Conservation (phyloP, 148 eudicot species). For the Rhododendron ovatum region DNA sequence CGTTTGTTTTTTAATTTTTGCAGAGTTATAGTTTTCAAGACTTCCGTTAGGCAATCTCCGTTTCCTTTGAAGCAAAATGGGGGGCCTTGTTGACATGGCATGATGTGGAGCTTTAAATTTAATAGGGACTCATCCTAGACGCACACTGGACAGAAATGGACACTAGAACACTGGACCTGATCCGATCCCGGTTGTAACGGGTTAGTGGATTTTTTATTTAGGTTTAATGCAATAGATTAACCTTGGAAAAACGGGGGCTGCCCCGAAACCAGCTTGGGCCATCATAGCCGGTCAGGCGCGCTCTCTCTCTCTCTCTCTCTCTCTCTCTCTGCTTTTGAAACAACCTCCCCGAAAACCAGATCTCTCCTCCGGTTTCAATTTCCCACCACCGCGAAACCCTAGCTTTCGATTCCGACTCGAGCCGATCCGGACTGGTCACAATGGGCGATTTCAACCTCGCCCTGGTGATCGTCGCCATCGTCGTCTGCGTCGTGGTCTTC, state of each 20-base stretch:
- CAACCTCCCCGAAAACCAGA: background rate
- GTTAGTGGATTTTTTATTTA: background rate
- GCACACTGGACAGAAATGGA: too few species aligned
- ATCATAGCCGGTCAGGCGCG: background rate
- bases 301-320: background rate
- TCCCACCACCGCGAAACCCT: background rate
- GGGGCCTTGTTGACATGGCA: too few species aligned
- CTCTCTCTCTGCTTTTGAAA: background rate
- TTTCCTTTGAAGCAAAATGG: too few species aligned
- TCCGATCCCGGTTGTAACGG: background rate
- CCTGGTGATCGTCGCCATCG: slow-evolving; percentile 75
- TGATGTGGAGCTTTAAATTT: too few species aligned
- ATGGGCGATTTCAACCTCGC: slow-evolving; percentile 99
- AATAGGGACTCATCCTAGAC: too few species aligned
- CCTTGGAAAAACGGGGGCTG: background rate
- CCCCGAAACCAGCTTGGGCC: background rate
- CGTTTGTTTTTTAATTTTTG: too few species aligned
- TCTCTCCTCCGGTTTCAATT: background rate
- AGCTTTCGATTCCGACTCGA: background rate
- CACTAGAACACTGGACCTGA: too few species aligned
- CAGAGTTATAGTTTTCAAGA: too few species aligned
- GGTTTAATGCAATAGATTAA: too few species aligned
- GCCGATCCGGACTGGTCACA: background rate
- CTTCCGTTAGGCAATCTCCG: too few species aligned
- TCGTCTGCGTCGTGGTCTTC: slow-evolving; percentile 71